Percentiles rank a stretch among this genome's conserved stretches.
These are phyloP conservation scores for Lithospermum erythrorhizon DNA, from an alignment of 257 asterid species.

Conservation along the genomic window DNA sequence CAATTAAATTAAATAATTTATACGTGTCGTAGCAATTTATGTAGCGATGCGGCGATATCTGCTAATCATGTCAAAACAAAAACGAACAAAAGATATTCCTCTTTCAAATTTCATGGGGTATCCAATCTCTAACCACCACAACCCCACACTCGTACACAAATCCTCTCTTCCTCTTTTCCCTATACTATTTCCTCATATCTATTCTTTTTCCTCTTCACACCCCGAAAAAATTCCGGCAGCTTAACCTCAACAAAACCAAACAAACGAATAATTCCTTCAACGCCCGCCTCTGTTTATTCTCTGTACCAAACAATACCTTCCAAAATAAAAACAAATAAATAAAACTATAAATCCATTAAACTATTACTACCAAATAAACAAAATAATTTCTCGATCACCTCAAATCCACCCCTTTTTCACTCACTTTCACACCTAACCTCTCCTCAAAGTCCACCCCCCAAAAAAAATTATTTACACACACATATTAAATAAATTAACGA, in stretches of 20 bases:
- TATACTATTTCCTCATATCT: too few relatives aligned
- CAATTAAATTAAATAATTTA: too few relatives aligned
- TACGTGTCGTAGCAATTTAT: too few relatives aligned
- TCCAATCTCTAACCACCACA: too few relatives aligned
- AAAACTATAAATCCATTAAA: background rate
- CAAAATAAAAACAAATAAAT: background rate
- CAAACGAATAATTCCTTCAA: background rate
- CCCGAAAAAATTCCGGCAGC: too few relatives aligned
- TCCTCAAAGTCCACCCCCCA: background rate
- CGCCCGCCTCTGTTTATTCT: background rate
- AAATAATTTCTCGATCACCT: constrained; percentile 15
- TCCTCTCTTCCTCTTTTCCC: too few relatives aligned
- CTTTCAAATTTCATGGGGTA: too few relatives aligned
- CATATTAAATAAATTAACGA: background rate
- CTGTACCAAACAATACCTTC: constrained; percentile 15
- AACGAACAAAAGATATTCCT: too few relatives aligned
- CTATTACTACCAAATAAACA: background rate
- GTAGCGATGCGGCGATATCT: too few relatives aligned
- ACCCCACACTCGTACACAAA: too few relatives aligned
- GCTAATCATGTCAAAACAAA: too few relatives aligned
- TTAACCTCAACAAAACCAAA: background rate
- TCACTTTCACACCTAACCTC: constrained; percentile 24
- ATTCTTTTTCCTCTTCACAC: too few relatives aligned
- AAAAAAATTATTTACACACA: background rate
- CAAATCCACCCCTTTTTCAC: constrained; percentile 10